Percentiles rank a stretch among this genome's conserved stretches.
Evolutionary conservation across 768 basidiomycete genomes (phyloP).

Genomic region (Lactarius tabidus): DNA sequence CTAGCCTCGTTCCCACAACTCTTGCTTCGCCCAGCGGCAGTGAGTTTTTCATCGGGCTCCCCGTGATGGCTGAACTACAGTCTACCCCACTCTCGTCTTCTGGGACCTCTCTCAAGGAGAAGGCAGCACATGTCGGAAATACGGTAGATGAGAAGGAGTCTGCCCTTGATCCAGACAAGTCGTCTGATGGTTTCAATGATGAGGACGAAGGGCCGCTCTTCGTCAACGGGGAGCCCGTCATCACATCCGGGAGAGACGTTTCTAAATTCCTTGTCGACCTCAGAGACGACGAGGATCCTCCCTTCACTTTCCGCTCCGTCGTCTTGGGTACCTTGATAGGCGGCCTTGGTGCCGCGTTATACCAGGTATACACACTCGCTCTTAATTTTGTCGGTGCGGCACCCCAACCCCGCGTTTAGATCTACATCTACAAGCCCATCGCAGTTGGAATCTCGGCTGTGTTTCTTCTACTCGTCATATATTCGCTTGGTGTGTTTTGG

Average conservation of each 20-base stretch:
- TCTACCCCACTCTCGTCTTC: not conserved
- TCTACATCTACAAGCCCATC: constrained; percentile 58
- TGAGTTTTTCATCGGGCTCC: not conserved
- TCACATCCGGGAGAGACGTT: constrained; percentile 43
- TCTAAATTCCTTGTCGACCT: constrained; percentile 52
- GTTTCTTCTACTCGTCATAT: constrained; percentile 53
- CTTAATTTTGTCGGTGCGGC: not conserved
- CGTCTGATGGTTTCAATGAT: not conserved
- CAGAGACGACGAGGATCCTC: constrained; percentile 53
- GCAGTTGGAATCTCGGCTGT: constrained; percentile 49
- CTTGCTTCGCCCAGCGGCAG: not conserved
- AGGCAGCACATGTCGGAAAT: not conserved
- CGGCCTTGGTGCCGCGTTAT: constrained; percentile 54
- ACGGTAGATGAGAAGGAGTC: constrained; percentile 2
- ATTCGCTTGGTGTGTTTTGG: constrained; percentile 50
- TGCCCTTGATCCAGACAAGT: not conserved
- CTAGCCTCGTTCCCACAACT: not conserved
- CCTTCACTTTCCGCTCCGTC: constrained; percentile 54
- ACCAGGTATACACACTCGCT: constrained; percentile 40
- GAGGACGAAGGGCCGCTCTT: constrained; percentile 1
- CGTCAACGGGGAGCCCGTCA: constrained; percentile 29
- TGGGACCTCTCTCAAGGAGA: constrained; percentile 3
- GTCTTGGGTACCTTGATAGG: constrained; percentile 54
- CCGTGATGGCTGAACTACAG: not conserved
- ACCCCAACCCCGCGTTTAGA: constrained; percentile 33